Percentiles rank a stretch among this genome's conserved stretches.
phyloP scores from a whole-genome alignment of 1,284 basidiomycete genomes.

The Trichosporon coremiiforme region DNA sequence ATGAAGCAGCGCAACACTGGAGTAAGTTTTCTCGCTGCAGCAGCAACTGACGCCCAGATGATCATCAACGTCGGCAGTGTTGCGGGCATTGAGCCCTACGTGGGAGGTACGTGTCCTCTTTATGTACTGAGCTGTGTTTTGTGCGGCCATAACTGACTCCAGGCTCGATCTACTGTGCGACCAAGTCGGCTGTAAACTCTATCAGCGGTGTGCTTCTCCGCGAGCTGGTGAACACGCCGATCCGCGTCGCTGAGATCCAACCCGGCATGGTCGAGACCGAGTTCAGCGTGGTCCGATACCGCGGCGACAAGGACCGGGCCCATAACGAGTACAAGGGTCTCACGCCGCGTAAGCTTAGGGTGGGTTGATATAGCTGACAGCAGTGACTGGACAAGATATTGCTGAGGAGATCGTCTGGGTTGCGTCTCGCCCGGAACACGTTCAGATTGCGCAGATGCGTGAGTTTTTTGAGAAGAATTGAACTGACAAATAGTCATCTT shows the following conservation, averaged over 20 bases:
- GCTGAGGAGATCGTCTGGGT: slow-evolving; percentile 92
- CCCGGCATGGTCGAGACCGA: slow-evolving; percentile 61
- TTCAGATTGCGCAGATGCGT: slow-evolving; percentile 39
- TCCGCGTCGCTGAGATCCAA: slow-evolving; percentile 88
- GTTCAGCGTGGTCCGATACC: slow-evolving; percentile 85
- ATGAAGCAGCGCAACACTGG: slow-evolving; percentile 87
- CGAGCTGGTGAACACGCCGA: slow-evolving; percentile 85
- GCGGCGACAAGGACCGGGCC: slow-evolving; percentile 76
- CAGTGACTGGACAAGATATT: slow-evolving; percentile 68
- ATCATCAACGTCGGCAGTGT: slow-evolving; percentile 95
- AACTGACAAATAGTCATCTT: slow-evolving; percentile 42
- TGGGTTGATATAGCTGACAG: not conserved
- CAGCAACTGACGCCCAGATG: slow-evolving; percentile 60
- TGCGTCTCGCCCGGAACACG: slow-evolving; percentile 39
- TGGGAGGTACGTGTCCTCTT: slow-evolving; percentile 64
- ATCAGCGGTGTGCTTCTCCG: slow-evolving; percentile 81
- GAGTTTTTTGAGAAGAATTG: slow-evolving; percentile 20
- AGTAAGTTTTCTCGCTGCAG: slow-evolving; percentile 31
- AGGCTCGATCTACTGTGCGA: slow-evolving; percentile 61
- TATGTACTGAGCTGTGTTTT: too few species aligned
- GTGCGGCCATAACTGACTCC: too few species aligned
- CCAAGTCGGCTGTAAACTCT: slow-evolving; percentile 71
- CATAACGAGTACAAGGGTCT: slow-evolving; percentile 87
- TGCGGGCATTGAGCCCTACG: slow-evolving; percentile 87
- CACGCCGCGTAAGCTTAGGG: slow-evolving; percentile 50